Conservation (phyloP, 306 rosid genomes). For the Boehmeria nivea region DNA sequence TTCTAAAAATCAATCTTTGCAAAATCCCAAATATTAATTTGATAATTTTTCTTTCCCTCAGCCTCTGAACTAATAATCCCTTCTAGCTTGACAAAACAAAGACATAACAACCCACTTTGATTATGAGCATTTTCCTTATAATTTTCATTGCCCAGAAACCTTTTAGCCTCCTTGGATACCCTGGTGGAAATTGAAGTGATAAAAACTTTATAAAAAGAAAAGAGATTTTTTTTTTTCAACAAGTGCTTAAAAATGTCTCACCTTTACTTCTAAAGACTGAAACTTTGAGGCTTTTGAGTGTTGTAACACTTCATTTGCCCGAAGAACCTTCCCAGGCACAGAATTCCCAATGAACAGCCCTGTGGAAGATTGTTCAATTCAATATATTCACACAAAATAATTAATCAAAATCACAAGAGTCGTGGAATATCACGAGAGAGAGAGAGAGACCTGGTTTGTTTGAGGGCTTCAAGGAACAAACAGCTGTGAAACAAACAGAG, state of each 20-base stretch:
- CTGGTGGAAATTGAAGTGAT: not conserved
- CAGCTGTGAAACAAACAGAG: slow-evolving; percentile 40
- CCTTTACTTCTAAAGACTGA: slow-evolving; percentile 74
- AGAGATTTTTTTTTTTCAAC: not conserved
- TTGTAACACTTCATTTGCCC: slow-evolving; percentile 43
- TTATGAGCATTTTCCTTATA: not conserved
- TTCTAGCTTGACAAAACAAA: not conserved
- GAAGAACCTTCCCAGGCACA: slow-evolving; percentile 42
- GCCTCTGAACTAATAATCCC: not conserved
- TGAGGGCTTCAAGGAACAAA: slow-evolving; percentile 59
- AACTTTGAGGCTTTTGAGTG: slow-evolving; percentile 49
- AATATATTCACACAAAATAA: not conserved
- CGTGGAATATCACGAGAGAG: slow-evolving; percentile 2
- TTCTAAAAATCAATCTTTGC: too few species aligned
- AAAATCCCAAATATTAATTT: too few species aligned
- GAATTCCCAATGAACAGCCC: slow-evolving; percentile 42
- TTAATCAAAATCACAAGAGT: slow-evolving; percentile 3
- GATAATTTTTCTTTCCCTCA: too few species aligned
- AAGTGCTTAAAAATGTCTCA: slow-evolving; percentile 15
- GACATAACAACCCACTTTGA: slow-evolving; percentile 1
- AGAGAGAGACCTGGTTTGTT: slow-evolving; percentile 52
- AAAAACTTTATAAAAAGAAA: not conserved
- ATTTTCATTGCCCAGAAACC: not conserved
- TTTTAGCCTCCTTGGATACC: not conserved
- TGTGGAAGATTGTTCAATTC: slow-evolving; percentile 4